These are phyloP conservation scores for Populus tomentosa DNA, from an alignment of 441 rosid species.

Conservation along the genomic window DNA sequence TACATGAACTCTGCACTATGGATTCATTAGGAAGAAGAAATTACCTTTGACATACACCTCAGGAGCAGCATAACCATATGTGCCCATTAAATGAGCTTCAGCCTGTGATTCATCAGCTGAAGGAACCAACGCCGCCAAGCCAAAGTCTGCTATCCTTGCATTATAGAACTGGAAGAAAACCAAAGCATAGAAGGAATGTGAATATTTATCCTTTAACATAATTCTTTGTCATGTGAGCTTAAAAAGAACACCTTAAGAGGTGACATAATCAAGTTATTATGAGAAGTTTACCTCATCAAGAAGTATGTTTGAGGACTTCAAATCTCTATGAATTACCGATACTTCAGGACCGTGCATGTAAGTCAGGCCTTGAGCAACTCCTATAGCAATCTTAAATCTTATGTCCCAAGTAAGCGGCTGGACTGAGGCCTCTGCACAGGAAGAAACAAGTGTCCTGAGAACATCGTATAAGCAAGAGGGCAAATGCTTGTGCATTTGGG, in stretches of 20 bases:
- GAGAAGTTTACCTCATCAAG: conserved; percentile 68
- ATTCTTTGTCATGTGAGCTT: not conserved
- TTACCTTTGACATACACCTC: conserved; percentile 85
- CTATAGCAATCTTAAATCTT: conserved; percentile 72
- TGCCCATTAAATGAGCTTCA: conserved; percentile 82
- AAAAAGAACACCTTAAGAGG: not conserved
- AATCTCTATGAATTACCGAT: conserved; percentile 81
- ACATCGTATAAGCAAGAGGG: not conserved
- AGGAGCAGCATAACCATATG: conserved; percentile 85
- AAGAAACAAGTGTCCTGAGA: not conserved
- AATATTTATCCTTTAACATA: not conserved
- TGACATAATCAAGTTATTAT: not conserved
- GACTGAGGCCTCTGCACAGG: conserved; percentile 58
- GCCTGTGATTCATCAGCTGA: conserved; percentile 81
- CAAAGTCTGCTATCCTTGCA: conserved; percentile 84
- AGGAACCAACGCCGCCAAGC: conserved; percentile 84
- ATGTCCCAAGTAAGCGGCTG: conserved; percentile 79
- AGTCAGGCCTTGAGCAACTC: conserved; percentile 78
- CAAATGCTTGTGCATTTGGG: not conserved
- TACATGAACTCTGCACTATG: not conserved
- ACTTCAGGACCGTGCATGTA: conserved; percentile 72
- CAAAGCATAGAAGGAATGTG: not conserved
- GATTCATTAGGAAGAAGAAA: not conserved
- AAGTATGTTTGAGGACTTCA: conserved; percentile 84
- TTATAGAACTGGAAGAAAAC: conserved; percentile 52